These are phyloP conservation scores for Vaccinium macrocarpon DNA, from an alignment of 148 eudicot genomes.

Conservation along the genomic window DNA sequence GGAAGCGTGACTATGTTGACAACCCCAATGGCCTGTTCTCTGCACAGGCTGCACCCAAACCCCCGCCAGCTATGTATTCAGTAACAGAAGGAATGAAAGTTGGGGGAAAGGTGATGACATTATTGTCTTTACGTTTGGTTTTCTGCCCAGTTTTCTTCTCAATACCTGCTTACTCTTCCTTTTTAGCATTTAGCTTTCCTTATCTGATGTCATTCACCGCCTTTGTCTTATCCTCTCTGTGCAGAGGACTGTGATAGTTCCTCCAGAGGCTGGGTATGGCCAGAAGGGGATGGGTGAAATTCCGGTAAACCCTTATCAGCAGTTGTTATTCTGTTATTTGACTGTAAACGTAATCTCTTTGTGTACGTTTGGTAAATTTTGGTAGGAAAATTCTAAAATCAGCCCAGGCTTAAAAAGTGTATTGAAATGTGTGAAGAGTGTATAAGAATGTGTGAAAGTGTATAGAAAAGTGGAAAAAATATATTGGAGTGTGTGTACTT, in stretches of 20 bases:
- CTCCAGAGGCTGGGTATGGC: conserved; percentile 90
- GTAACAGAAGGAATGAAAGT: conserved; percentile 90
- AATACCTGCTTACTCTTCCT: not conserved
- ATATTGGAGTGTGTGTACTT: too few species aligned
- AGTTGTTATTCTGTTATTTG: not conserved
- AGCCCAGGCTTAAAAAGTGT: too few species aligned
- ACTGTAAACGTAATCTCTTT: not conserved
- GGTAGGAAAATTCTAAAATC: not conserved
- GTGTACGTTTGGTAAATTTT: not conserved
- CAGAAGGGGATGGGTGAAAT: conserved; percentile 85
- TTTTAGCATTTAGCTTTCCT: not conserved
- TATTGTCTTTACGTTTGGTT: not conserved
- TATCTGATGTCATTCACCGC: not conserved
- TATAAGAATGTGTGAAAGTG: too few species aligned
- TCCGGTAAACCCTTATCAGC: conserved; percentile 51
- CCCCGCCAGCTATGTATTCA: conserved; percentile 88
- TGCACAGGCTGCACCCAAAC: conserved; percentile 98
- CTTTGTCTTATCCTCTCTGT: not conserved
- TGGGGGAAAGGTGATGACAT: conserved; percentile 75
- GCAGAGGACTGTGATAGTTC: conserved; percentile 91
- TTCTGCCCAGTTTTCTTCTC: not conserved
- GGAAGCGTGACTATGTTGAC: conserved; percentile 92
- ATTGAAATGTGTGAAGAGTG: too few species aligned
- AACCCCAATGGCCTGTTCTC: conserved; percentile 94
- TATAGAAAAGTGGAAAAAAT: too few species aligned